A percentile compares a stretch with the other conserved stretches of the same genome.
Conservation (phyloP, 768 basidiomycete species). For the Scleroderma citrinum region DNA sequence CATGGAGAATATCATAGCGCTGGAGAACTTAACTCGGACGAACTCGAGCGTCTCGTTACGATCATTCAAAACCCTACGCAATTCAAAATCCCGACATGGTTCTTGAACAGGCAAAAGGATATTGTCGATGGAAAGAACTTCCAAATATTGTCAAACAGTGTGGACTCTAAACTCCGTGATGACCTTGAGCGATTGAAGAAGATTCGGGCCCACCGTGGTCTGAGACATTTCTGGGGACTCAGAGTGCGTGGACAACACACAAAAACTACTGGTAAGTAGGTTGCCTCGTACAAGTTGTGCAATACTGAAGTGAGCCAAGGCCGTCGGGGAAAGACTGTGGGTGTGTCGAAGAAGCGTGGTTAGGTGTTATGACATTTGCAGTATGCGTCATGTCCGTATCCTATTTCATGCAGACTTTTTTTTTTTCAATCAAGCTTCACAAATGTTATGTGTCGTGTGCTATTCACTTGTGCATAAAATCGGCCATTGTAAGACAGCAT, state of each 20-base stretch:
- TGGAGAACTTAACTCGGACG: slow-evolving; percentile 98
- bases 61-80: slow-evolving; percentile 99
- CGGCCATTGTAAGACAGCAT: too few relatives aligned
- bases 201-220: slow-evolving; percentile 93
- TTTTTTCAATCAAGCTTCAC: background rate
- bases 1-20: slow-evolving; percentile 50
- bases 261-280: slow-evolving; percentile 83
- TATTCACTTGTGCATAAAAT: background rate
- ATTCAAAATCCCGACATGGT: slow-evolving; percentile 99
- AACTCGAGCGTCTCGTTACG: slow-evolving; percentile 96
- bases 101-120: slow-evolving; percentile 98
- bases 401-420: background rate
- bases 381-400: slow-evolving; percentile 4
- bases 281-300: background rate
- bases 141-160: slow-evolving; percentile 92
- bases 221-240: slow-evolving; percentile 90
- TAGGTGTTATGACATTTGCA: slow-evolving; percentile 23
- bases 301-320: slow-evolving; percentile 38
- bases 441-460: background rate
- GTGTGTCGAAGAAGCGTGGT: slow-evolving; percentile 89
- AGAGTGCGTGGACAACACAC: slow-evolving; percentile 99
- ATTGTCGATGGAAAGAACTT: slow-evolving; percentile 95
- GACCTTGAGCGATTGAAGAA: slow-evolving; percentile 99
- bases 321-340: slow-evolving; percentile 93
- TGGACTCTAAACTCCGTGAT: slow-evolving; percentile 97